phyloP scores from a whole-genome alignment of 306 rosid genomes.

The Cucurbita moschata region DNA sequence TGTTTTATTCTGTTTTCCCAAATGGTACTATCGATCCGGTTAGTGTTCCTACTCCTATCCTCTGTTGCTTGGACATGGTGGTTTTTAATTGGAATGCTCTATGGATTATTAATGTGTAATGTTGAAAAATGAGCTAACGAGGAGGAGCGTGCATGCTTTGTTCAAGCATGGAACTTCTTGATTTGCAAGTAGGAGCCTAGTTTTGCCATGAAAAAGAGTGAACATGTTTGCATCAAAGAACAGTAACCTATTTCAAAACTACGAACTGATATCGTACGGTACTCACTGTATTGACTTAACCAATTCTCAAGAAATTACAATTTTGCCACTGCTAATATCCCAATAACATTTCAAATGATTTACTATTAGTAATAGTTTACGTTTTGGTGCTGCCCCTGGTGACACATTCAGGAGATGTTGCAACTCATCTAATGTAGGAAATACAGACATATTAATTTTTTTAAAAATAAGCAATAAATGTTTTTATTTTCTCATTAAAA shows the following conservation, averaged over 20 bases:
- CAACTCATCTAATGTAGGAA: neutral
- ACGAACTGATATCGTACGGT: neutral
- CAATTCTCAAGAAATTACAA: neutral
- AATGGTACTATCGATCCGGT: conserved; percentile 77
- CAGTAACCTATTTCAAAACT: neutral
- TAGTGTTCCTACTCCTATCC: conserved; percentile 18
- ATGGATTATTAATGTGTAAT: neutral
- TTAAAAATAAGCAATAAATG: neutral
- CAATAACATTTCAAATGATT: neutral
- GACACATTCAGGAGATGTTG: neutral
- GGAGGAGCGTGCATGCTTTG: neutral
- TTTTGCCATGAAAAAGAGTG: neutral
- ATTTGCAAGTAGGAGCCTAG: neutral
- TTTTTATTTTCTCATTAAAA: neutral
- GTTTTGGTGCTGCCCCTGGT: neutral
- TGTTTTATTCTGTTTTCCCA: conserved; percentile 61
- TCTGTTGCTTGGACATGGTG: neutral
- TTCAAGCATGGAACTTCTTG: neutral
- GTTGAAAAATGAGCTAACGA: neutral
- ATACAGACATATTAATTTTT: neutral
- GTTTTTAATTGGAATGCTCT: neutral
- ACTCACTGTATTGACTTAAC: too few species aligned
- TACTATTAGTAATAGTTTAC: neutral
- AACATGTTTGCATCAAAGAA: neutral
- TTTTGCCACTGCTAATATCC: neutral